phyloP scores from a whole-genome alignment of 331 rosid species.

The Acacia pycnantha region DNA sequence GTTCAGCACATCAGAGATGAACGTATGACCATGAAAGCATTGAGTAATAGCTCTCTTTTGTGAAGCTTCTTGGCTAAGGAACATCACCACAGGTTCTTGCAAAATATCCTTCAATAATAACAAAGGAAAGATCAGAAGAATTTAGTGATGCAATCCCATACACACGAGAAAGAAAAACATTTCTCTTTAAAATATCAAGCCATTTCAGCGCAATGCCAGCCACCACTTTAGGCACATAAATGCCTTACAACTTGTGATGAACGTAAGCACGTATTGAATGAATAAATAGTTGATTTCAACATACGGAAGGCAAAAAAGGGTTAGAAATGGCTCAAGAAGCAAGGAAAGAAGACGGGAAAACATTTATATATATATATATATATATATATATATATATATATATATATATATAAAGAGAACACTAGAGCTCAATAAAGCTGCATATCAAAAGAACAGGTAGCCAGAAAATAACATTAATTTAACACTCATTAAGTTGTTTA shows the following conservation, averaged over 20 bases:
- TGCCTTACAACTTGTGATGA: conserved; percentile 1
- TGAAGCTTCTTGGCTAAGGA: conserved; percentile 53
- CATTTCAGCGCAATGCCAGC: background rate
- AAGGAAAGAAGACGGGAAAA: background rate
- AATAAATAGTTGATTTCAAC: background rate
- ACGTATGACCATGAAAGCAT: conserved; percentile 46
- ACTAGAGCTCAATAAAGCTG: background rate
- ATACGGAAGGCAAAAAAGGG: background rate
- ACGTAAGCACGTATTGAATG: background rate
- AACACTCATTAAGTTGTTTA: background rate
- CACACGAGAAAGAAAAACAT: background rate
- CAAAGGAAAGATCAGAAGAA: conserved; percentile 14
- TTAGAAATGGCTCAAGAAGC: background rate
- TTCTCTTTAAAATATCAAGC: background rate
- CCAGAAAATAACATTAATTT: background rate
- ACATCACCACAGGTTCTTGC: conserved; percentile 66
- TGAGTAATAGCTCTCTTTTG: conserved; percentile 37
- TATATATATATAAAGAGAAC: background rate
- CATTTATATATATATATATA: no score
- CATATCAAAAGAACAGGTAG: background rate
- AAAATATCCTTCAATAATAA: conserved; percentile 61
- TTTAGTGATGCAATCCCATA: background rate
- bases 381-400: no score
- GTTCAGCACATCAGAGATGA: conserved; percentile 28
- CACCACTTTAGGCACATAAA: background rate